Base-by-base conservation (phyloP, 306 rosid species). In the Abrus pulchellus region DNA sequence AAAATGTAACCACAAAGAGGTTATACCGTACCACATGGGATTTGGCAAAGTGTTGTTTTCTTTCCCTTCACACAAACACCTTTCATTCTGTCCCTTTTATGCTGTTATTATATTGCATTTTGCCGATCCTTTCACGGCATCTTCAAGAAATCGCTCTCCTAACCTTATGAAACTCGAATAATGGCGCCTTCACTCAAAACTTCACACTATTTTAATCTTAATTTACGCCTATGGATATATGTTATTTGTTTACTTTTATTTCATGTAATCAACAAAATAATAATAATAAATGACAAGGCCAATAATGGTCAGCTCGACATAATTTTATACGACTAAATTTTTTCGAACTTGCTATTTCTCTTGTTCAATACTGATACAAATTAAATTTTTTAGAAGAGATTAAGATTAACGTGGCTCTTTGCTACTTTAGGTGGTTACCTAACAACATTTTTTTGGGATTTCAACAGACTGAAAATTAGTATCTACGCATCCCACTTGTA, bases 11-110 rank as follows among this genome's bases (percentile, higher is more conserved):
- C 1, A 45, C 28, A 34, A 61, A 48, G 32, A 61, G 34, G 12
- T 60, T 38, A 4, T 64, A 53, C 20, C 80, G 52, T 53, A 65
- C 6, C 80, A 66, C 68, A 30, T 61, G 81, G 38, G 68, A 73
- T 65, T 77, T 27, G 68, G 67, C 72, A 56, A 49, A 3, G 3
- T 20, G 38, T 76, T 49, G 52, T 74, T 74, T 83, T 73, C 83
- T 65, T 73, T 83, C 62, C 53, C 64, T 45, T 83, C 70, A 83
- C 83, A 78, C 80, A 73, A 78, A 72, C 65, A 20, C 30, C 75
- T 68, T 81, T 83, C 71, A 36, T 33, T 57, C 40, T 36, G 4
- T 13, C 43, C 7, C 36, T 59, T 47, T 68, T 41, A 9, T 36
- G 0, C 9, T 14, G 20, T 61, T 41, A 61, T 52, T n/a, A 40